Evolutionary conservation across 306 rosid genomes (phyloP).

Genomic region (Lagenaria siceraria): DNA sequence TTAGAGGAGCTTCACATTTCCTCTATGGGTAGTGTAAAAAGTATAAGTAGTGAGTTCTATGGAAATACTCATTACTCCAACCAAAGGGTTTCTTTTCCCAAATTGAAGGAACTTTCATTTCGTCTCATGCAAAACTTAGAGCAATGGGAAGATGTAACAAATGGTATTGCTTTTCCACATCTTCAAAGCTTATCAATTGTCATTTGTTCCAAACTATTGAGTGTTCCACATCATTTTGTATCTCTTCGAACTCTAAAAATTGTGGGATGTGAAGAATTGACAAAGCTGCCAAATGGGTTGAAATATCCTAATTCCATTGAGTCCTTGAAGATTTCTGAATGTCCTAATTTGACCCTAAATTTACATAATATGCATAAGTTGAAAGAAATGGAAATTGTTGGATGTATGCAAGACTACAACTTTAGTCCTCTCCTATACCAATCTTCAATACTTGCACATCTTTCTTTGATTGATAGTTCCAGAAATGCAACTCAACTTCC

Average conservation of each 20-base stretch:
- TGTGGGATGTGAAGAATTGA: background rate
- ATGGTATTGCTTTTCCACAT: background rate
- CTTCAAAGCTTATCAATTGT: background rate
- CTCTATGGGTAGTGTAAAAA: background rate
- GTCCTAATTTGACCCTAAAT: background rate
- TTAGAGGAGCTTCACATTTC: background rate
- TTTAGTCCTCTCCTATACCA: background rate
- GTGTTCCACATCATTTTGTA: background rate
- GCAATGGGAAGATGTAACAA: background rate
- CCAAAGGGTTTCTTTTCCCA: background rate
- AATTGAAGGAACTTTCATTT: background rate
- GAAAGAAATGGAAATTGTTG: background rate
- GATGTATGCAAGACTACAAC: background rate
- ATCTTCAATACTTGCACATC: background rate
- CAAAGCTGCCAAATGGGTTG: background rate
- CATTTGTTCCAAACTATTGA: background rate
- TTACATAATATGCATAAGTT: background rate
- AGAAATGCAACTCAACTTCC: background rate
- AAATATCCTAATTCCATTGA: background rate
- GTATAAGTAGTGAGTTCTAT: background rate
- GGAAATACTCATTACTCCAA: background rate
- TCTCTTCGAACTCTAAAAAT: background rate
- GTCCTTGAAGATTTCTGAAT: background rate
- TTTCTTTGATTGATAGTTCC: background rate
- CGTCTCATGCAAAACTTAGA: background rate